These are phyloP conservation scores for Hyaloperonospora arabidopsidis DNA, from an alignment of 352 stramenopile species.

Conservation along the genomic window DNA sequence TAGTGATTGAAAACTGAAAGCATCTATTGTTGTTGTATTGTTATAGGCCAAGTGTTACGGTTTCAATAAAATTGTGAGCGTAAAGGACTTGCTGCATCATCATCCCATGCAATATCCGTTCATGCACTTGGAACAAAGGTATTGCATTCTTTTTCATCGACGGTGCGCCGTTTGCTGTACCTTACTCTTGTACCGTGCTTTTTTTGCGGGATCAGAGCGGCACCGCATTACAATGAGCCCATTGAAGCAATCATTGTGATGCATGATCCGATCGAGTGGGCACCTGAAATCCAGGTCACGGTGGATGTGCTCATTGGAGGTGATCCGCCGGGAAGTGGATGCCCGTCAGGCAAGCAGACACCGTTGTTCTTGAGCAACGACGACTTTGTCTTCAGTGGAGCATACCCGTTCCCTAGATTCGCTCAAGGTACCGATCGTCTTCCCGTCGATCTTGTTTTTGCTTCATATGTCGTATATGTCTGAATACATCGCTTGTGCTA, in stretches of 20 bases:
- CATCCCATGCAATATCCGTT: conserved; percentile 80
- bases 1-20: neutral
- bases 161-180: too few relatives aligned
- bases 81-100: conserved; percentile 62
- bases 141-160: neutral
- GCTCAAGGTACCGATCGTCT: conserved; percentile 44
- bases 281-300: conserved; percentile 82
- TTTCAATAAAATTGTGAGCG: conserved; percentile 75
- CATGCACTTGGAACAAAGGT: conserved; percentile 57
- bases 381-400: conserved; percentile 83
- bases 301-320: conserved; percentile 85
- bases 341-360: conserved; percentile 46
- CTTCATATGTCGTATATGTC: neutral
- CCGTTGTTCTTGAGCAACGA: conserved; percentile 81
- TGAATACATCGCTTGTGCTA: neutral
- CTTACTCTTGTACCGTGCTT: neutral
- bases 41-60: conserved; percentile 56
- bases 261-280: conserved; percentile 87
- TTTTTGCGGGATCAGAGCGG: conserved; percentile 22
- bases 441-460: neutral
- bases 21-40: neutral
- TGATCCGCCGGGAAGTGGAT: conserved; percentile 55
- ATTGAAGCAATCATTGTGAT: conserved; percentile 85
- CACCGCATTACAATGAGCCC: conserved; percentile 54
- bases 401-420: conserved; percentile 76